phyloP scores from a whole-genome alignment of 1,284 basidiomycete species.

The Cryptococcus sp. region DNA sequence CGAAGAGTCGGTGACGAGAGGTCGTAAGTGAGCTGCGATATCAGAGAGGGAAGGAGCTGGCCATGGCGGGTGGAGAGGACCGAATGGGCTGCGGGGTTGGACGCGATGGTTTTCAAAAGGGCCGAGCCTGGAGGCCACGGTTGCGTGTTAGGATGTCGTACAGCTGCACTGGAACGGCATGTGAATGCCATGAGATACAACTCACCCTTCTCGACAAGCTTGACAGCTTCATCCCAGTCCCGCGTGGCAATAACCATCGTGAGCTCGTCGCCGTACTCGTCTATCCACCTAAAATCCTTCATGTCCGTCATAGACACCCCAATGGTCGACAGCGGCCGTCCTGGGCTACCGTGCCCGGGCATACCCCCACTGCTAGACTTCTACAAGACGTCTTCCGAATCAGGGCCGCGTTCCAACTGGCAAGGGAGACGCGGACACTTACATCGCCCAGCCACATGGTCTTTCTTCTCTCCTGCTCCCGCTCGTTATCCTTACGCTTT shows the following conservation, averaged over 20 bases:
- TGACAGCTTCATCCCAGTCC: constrained; percentile 82
- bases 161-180: neutral
- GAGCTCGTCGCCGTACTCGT: constrained; percentile 86
- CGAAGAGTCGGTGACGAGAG: constrained; percentile 71
- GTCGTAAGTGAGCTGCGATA: constrained; percentile 67
- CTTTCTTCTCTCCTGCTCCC: constrained; percentile 80
- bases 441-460: constrained; percentile 70
- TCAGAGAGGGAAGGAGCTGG: constrained; percentile 66
- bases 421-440: constrained; percentile 28
- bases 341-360: constrained; percentile 57
- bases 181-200: neutral
- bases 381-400: neutral
- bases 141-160: neutral
- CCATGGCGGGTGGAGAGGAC: constrained; percentile 58
- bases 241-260: constrained; percentile 86
- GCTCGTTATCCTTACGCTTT: constrained; percentile 84
- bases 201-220: constrained; percentile 75
- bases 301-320: constrained; percentile 58
- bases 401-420: neutral
- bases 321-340: constrained; percentile 63
- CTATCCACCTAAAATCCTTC: constrained; percentile 75
- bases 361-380: constrained; percentile 6
- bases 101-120: constrained; percentile 58
- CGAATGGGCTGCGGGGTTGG: constrained; percentile 34
- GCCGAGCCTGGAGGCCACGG: constrained; percentile 54